Base-by-base conservation (phyloP, 352 stramenopile genomes). In the Blastocystis sp. region DNA sequence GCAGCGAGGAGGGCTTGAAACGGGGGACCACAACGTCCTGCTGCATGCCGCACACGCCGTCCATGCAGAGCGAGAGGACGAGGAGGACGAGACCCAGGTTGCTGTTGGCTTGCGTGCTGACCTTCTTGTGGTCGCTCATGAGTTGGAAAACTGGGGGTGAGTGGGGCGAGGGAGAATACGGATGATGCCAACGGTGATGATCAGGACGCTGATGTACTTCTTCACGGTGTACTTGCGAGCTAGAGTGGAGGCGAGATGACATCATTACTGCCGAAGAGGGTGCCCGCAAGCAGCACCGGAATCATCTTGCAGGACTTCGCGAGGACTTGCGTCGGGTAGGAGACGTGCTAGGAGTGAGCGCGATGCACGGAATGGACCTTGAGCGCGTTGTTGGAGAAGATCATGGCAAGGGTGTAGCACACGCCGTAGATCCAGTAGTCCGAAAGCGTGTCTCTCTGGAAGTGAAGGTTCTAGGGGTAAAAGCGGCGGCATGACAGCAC, bases 261-360 rank as follows among this genome's bases (percentile, higher is more conserved):
- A 42, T 38, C 9, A 57, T 2, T 77, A 82, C 80, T 89, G 28
- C 80, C 64, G 24, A 90, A 89, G 42, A 90, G 65, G 40, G 81
- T 90, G 57, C 89, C 89, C 68, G 90, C 81, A n/a, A 93, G 88
- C 93, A 96, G 95, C 66, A 98, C 96, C 3, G 96, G 96, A 77
- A 98, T 97, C 96, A 98, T 99, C 91, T 99, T 99, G 90, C 95
- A 98, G 90, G 93, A 97, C 91, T 99, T 99, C 66, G 95, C 96
- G 11, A 99, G 93, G n/a, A 96, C 97, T 87, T 98, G 95, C 11
- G 97, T 97, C 21, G 96, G 96, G 92, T 98, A 99, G 89, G 92
- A 95, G 89, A 99, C 93, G 91, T 96, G 93, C 90, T 78, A 61
- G 19, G 43, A 64, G n/a, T 78, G 17, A 61, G 19, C 19, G 11